Evolutionary conservation across 768 basidiomycete genomes (phyloP).

Genomic region (Suillus clintonianus): DNA sequence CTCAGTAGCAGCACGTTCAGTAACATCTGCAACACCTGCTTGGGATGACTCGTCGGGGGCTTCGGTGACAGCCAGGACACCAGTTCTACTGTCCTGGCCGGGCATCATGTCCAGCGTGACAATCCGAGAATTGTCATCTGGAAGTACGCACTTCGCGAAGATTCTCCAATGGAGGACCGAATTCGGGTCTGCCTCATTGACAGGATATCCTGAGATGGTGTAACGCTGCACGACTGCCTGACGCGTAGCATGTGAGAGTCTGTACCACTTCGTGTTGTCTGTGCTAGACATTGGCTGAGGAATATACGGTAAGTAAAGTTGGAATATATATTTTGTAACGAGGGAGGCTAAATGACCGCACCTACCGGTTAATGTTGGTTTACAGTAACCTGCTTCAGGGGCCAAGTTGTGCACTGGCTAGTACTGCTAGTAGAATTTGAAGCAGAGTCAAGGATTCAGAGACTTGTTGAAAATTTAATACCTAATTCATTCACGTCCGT

Average conservation of each 20-base stretch:
- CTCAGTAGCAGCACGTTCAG: background rate
- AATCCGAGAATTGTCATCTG: too few species aligned
- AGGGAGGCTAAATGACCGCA: too few species aligned
- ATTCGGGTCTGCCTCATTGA: background rate
- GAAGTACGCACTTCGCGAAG: background rate
- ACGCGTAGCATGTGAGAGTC: background rate
- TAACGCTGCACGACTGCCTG: background rate
- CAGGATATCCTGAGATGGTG: constrained; percentile 1
- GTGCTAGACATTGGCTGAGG: background rate
- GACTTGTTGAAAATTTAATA: too few species aligned
- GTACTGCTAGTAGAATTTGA: too few species aligned
- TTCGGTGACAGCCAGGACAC: background rate
- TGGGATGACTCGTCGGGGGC: background rate
- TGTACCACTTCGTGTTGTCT: background rate
- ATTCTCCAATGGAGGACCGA: constrained; percentile 4
- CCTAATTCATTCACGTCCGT: too few species aligned
- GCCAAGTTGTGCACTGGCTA: too few species aligned
- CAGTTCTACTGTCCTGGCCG: background rate
- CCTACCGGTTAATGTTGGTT: too few species aligned
- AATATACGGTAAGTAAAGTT: background rate
- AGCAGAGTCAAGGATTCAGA: too few species aligned
- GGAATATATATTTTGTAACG: too few species aligned
- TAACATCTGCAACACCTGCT: background rate
- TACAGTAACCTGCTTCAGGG: too few species aligned
- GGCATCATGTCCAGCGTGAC: background rate